Evolutionary conservation across 2,329 filamentous ascomycete genomes (phyloP), one percentile per base, ranked within the genome.

Genomic region (Ophiocordyceps camponoti-floridani): DNA sequence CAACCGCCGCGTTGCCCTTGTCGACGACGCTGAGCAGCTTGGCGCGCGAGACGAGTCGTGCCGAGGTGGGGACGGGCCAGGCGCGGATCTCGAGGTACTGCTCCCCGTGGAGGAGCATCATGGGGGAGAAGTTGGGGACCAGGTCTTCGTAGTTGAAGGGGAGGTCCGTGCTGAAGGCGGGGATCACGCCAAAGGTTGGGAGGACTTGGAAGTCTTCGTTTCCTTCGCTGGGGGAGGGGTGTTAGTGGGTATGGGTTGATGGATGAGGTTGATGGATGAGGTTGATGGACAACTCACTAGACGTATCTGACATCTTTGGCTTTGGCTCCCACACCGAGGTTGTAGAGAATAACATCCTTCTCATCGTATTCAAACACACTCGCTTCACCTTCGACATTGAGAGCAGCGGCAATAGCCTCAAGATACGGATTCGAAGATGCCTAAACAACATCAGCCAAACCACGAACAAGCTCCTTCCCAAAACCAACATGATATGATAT

Each of bases 51-150:
- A 84, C 63, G 43, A 94, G 79, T 46, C 77, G 80, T 43, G 75
- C 87, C 45, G 79, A 74, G 30, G 88, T 95, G 33, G 89, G 89
- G 55, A 96, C 83, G 38, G 91, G 91, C 68, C 79, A 93, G 63
- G 89, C 86, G 59, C 81, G 79, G 57, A 98, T 75, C 66, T 98
- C 91, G 51, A 98, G 84, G 67, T 88, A 98, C 65, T 98, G 91
- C 72, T 98, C 91, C 59, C 91, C 91, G 68, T 98, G 91, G 23
- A 98, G 82, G 43, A 98, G 78, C 87, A 95, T 95, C 86, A 94
- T 95, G 49, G 88, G 89, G 35, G 78, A 86, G 72, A 95, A 98
- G 72, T 96, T 94, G 61, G 88, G 87, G 27, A 96, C 82, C 49
- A 98, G 75, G 46, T 88, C 77, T 57, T 79, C 76, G 55, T 91